Evolutionary conservation across 768 basidiomycete species (phyloP).

Genomic region (Cystobasidium onofrii): DNA sequence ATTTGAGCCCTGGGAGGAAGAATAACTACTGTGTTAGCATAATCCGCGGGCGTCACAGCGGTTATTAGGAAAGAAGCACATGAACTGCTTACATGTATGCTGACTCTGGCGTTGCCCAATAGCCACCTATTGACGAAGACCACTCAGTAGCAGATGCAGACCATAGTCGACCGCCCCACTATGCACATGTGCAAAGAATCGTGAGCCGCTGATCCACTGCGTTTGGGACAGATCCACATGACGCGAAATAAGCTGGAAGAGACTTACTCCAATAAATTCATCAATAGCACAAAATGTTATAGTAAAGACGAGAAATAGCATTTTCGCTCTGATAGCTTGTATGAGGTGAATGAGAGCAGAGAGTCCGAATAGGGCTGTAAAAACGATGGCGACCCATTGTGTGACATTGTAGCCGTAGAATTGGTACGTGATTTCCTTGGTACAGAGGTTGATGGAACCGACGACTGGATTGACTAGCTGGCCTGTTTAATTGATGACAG

Average conservation of each 20-base stretch:
- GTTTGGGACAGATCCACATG: too few species aligned
- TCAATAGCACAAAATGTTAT: not conserved
- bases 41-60: too few species aligned
- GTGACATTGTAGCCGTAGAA: constrained; percentile 19
- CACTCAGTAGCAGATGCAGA: not conserved
- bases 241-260: not conserved
- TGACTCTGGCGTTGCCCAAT: not conserved
- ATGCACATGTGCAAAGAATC: not conserved
- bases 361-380: constrained; percentile 35
- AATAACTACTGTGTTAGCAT: too few species aligned
- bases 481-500: not conserved
- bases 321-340: not conserved
- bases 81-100: not conserved
- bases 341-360: constrained; percentile 2
- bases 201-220: not conserved
- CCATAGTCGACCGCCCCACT: constrained; percentile 9
- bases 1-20: too few species aligned
- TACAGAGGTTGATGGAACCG: not conserved
- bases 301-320: not conserved
- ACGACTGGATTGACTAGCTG: not conserved
- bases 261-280: not conserved
- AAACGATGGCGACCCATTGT: constrained; percentile 33
- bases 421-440: not conserved
- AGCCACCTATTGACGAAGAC: not conserved
- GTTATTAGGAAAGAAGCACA: too few species aligned